phyloP scores from a whole-genome alignment of 1,284 basidiomycete genomes.

The Sanghuangporus sanghuang region DNA sequence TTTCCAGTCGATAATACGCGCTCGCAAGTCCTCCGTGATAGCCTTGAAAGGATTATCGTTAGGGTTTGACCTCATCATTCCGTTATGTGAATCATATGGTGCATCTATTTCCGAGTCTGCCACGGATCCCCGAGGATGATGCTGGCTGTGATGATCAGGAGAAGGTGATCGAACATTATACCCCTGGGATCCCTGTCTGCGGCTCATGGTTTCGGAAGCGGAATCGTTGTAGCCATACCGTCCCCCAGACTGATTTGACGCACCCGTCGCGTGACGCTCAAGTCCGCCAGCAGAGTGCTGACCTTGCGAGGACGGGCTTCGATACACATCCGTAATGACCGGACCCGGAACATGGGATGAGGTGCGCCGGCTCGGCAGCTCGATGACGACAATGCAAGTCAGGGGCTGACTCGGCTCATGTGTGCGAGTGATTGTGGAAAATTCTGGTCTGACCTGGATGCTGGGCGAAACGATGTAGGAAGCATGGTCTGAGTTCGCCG shows the following conservation, averaged over 20 bases:
- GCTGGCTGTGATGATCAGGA: slow-evolving; percentile 12
- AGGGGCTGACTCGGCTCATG: slow-evolving; percentile 72
- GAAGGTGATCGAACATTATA: slow-evolving; percentile 16
- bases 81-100: slow-evolving; percentile 11
- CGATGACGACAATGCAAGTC: slow-evolving; percentile 87
- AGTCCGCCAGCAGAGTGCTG: slow-evolving; percentile 14
- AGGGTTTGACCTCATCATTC: slow-evolving; percentile 24
- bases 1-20: slow-evolving; percentile 92
- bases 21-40: slow-evolving; percentile 83
- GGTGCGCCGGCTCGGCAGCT: slow-evolving; percentile 72
- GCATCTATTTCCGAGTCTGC: slow-evolving; percentile 18
- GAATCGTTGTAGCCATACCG: slow-evolving; percentile 13
- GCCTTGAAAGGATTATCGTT: slow-evolving; percentile 70
- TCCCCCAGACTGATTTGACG: slow-evolving; percentile 3
- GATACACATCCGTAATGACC: slow-evolving; percentile 40
- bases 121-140: slow-evolving; percentile 11
- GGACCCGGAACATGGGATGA: slow-evolving; percentile 54
- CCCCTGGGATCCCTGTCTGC: slow-evolving; percentile 8
- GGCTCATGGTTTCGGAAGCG: slow-evolving; percentile 6
- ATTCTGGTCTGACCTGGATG: slow-evolving; percentile 87
- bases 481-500: slow-evolving; percentile 29
- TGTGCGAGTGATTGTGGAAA: slow-evolving; percentile 71
- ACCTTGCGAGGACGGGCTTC: slow-evolving; percentile 26
- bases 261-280: slow-evolving; percentile 5
- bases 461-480: slow-evolving; percentile 78